These are phyloP conservation scores for Fragosphaeria purpurea DNA, from an alignment of 2,329 filamentous ascomycete genomes.

Conservation along the genomic window DNA sequence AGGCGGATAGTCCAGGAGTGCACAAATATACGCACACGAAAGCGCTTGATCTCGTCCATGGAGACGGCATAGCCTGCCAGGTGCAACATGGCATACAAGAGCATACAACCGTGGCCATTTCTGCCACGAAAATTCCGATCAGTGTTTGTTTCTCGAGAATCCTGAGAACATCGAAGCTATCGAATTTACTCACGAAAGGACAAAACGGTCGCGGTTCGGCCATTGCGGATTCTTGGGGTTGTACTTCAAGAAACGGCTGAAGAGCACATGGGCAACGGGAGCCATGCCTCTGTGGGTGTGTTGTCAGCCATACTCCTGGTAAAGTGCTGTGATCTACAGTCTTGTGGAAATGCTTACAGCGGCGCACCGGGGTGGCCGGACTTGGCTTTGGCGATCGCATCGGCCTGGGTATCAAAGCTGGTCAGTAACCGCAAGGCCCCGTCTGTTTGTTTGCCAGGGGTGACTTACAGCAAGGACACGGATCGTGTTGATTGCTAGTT, in stretches of 20 bases:
- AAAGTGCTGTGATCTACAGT: too few species aligned
- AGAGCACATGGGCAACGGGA: constrained; percentile 88
- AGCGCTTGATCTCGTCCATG: constrained; percentile 86
- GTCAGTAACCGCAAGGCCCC: too few species aligned
- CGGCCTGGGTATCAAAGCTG: constrained; percentile 51
- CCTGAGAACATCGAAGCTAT: too few species aligned
- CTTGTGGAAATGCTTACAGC: constrained; percentile 49
- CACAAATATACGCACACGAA: constrained; percentile 63
- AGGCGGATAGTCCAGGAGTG: too few species aligned
- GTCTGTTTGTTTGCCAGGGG: too few species aligned
- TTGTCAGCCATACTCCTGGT: too few species aligned
- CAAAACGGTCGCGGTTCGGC: constrained; percentile 95
- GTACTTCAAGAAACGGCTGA: constrained; percentile 98
- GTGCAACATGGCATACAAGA: constrained; percentile 96
- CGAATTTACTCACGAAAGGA: constrained; percentile 70
- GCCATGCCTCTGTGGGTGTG: constrained; percentile 59
- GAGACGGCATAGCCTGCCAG: constrained; percentile 80
- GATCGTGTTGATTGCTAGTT: constrained; percentile 84
- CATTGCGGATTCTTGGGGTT: constrained; percentile 98
- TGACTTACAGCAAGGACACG: constrained; percentile 79
- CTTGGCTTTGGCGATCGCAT: constrained; percentile 93
- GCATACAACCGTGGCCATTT: constrained; percentile 98
- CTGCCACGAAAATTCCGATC: constrained; percentile 32
- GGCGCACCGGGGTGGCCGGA: constrained; percentile 96
- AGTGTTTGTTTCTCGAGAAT: background rate